Percentiles rank a stretch among this genome's conserved stretches.
Conservation (phyloP, 345 rosid species). For the Rhodamnia argentea region DNA sequence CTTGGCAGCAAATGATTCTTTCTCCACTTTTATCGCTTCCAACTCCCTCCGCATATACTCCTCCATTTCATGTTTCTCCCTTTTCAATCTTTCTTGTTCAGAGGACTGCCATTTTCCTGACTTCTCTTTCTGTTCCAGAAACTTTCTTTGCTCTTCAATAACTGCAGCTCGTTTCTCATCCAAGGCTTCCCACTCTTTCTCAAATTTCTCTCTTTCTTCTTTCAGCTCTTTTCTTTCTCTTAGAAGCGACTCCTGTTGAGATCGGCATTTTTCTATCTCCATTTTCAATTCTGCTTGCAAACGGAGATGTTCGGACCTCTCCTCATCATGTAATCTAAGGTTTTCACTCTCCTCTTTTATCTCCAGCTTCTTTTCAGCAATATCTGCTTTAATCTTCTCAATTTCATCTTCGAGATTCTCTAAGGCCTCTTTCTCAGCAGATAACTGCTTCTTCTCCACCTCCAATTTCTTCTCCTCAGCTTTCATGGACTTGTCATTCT, state of each 20-base stretch:
- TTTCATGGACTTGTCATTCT: constrained; percentile 44
- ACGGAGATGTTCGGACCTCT: constrained; percentile 51
- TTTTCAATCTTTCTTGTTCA: constrained; percentile 46
- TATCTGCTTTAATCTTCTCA: constrained; percentile 51
- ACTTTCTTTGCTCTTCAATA: constrained; percentile 24
- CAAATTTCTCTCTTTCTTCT: constrained; percentile 58
- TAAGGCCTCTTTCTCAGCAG: constrained; percentile 40
- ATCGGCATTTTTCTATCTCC: constrained; percentile 46
- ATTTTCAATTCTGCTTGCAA: constrained; percentile 55
- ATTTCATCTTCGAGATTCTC: constrained; percentile 46
- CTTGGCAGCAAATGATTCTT: constrained; percentile 55
- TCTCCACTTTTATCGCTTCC: constrained; percentile 47
- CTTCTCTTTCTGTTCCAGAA: constrained; percentile 40
- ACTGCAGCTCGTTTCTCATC: constrained; percentile 56
- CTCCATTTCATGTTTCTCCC: constrained; percentile 40
- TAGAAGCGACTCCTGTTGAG: constrained; percentile 45
- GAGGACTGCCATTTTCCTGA: constrained; percentile 23
- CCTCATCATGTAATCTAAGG: constrained; percentile 45
- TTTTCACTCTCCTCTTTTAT: constrained; percentile 46
- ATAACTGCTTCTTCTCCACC: constrained; percentile 37
- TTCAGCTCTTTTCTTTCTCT: constrained; percentile 60
- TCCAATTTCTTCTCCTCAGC: constrained; percentile 54
- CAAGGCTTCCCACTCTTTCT: constrained; percentile 70
- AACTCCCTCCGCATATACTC: constrained; percentile 35
- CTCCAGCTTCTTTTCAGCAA: constrained; percentile 42